phyloP scores from a whole-genome alignment of 768 basidiomycete genomes.

The Polyporus arcularius region DNA sequence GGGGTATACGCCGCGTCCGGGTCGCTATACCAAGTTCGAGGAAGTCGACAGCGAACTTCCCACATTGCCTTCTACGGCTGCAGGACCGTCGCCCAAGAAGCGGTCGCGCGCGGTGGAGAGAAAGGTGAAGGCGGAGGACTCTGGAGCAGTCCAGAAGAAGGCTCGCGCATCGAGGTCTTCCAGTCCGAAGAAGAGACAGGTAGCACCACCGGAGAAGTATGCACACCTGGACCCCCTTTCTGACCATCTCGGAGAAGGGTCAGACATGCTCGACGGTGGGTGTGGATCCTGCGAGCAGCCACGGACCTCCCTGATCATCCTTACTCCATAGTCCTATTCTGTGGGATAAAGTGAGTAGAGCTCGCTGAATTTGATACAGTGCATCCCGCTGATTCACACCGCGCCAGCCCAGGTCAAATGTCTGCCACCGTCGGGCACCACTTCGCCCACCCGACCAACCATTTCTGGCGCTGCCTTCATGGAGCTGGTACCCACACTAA shows the following conservation, averaged over 20 bases:
- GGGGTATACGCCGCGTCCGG: not conserved
- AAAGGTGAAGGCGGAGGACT: not conserved
- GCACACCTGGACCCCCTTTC: slow-evolving; percentile 50
- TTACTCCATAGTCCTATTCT: slow-evolving; percentile 63
- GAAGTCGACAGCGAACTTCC: slow-evolving; percentile 5
- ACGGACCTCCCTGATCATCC: not conserved
- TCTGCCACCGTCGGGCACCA: slow-evolving; percentile 77
- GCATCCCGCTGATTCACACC: not conserved
- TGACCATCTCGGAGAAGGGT: slow-evolving; percentile 50
- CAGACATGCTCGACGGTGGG: slow-evolving; percentile 52
- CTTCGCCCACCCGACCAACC: slow-evolving; percentile 78
- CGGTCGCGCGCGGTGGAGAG: not conserved
- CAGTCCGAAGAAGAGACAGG: slow-evolving; percentile 27
- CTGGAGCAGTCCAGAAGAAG: not conserved
- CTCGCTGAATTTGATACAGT: not conserved
- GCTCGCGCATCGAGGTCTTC: not conserved
- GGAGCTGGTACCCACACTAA: slow-evolving; percentile 49
- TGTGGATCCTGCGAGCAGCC: not conserved
- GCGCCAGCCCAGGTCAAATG: slow-evolving; percentile 59
- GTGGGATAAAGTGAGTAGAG: slow-evolving; percentile 78
- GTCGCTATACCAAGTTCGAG: not conserved
- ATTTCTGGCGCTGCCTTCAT: slow-evolving; percentile 78
- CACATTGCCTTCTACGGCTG: not conserved
- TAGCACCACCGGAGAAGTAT: slow-evolving; percentile 53
- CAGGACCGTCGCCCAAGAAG: not conserved